Evolutionary conservation across 306 rosid genomes (phyloP).

Genomic region (Urtica urens): DNA sequence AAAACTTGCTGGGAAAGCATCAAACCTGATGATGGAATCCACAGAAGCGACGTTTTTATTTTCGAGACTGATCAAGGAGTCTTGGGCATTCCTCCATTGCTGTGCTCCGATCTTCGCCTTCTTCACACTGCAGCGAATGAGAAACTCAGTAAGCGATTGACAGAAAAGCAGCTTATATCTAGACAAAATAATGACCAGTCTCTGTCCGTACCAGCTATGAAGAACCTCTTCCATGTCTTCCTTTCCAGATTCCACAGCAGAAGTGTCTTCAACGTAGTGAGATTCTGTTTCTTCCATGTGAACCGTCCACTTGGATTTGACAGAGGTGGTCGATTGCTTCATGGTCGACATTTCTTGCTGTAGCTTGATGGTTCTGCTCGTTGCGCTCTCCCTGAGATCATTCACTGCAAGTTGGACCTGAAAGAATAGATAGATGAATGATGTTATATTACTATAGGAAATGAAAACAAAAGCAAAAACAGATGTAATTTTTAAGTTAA

Average conservation of each 20-base stretch:
- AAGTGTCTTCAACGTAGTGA: conserved; percentile 63
- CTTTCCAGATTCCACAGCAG: conserved; percentile 77
- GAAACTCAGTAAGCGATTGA: conserved; percentile 15
- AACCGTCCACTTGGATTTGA: conserved; percentile 66
- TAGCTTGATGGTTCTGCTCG: conserved; percentile 60
- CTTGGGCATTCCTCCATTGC: conserved; percentile 95
- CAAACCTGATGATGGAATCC: conserved; percentile 72
- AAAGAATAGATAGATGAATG: conserved; percentile 5
- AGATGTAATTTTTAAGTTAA: no score
- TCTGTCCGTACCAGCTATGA: conserved; percentile 64
- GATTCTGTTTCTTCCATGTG: conserved; percentile 87
- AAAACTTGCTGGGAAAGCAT: conserved; percentile 5
- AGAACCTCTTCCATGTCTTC: conserved; percentile 74
- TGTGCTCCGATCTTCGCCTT: conserved; percentile 78
- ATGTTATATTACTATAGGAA: no score
- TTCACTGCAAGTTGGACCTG: conserved; percentile 83
- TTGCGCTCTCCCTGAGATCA: conserved; percentile 92
- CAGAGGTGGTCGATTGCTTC: conserved; percentile 71
- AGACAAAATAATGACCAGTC: background rate
- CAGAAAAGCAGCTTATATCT: conserved; percentile 11
- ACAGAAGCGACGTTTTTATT: conserved; percentile 68
- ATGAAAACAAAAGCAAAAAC: no score
- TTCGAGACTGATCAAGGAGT: conserved; percentile 69
- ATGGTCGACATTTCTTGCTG: conserved; percentile 78
- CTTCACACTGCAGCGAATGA: conserved; percentile 48